These are phyloP conservation scores for Leishmania mexicana DNA, from an alignment of 208 protist genomes.

Conservation along the genomic window DNA sequence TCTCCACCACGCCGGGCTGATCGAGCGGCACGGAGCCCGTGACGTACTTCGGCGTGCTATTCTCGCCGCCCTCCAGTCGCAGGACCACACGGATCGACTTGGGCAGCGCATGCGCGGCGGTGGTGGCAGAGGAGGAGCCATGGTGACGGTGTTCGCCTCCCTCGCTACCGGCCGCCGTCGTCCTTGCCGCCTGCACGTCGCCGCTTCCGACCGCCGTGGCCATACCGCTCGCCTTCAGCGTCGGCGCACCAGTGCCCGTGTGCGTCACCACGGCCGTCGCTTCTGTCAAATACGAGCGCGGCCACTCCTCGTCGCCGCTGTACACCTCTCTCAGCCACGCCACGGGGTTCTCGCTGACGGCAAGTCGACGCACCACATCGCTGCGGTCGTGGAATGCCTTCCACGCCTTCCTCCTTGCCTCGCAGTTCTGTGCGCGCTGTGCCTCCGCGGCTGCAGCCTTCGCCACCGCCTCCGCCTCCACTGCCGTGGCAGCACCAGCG, in stretches of 20 bases:
- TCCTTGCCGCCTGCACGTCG: background rate
- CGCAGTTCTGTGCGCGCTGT: slow-evolving; percentile 14
- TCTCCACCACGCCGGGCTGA: slow-evolving; percentile 37
- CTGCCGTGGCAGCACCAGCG: slow-evolving; percentile 5
- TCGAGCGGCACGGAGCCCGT: slow-evolving; percentile 33
- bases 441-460: slow-evolving; percentile 11
- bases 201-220: slow-evolving; percentile 9
- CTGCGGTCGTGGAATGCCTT: slow-evolving; percentile 24
- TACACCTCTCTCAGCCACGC: slow-evolving; percentile 47
- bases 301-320: slow-evolving; percentile 28
- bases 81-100: slow-evolving; percentile 29
- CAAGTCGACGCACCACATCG: slow-evolving; percentile 26
- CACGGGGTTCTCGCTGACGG: slow-evolving; percentile 23
- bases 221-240: slow-evolving; percentile 27
- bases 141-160: background rate
- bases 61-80: slow-evolving; percentile 11
- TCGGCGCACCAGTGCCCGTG: slow-evolving; percentile 2
- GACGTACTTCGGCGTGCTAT: slow-evolving; percentile 11
- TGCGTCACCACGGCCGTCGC: slow-evolving; percentile 18
- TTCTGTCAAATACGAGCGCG: slow-evolving; percentile 17
- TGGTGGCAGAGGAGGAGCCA: background rate
- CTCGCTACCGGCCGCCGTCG: background rate
- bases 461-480: slow-evolving; percentile 7
- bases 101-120: background rate
- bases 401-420: slow-evolving; percentile 22